These are phyloP conservation scores for Vigna nakashimae DNA, from an alignment of 306 rosid species.

Conservation along the genomic window DNA sequence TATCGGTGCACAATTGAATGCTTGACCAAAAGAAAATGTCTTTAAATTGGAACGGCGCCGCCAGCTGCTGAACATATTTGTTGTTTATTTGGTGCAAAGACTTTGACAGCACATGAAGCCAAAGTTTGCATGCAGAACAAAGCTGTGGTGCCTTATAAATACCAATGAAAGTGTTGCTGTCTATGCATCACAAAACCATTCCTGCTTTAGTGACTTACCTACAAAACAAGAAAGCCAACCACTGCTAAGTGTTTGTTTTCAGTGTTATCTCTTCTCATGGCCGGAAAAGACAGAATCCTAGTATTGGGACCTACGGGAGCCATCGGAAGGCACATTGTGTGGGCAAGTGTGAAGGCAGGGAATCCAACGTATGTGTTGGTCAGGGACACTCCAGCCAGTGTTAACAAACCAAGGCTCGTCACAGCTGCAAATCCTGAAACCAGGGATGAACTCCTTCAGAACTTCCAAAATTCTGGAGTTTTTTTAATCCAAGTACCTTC, in stretches of 20 bases:
- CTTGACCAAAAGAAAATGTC: no score
- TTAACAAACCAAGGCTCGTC: not conserved
- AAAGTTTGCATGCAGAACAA: no score
- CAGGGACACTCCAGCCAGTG: conserved; percentile 31
- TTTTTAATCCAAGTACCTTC: conserved; percentile 37
- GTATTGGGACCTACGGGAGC: conserved; percentile 50
- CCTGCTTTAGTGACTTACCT: not conserved
- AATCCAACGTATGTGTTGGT: conserved; percentile 53
- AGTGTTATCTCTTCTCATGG: conserved; percentile 37
- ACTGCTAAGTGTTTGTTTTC: not conserved
- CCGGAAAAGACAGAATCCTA: conserved; percentile 46
- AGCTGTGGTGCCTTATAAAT: no score
- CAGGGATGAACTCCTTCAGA: conserved; percentile 45
- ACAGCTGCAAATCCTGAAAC: conserved; percentile 50
- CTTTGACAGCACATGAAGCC: no score
- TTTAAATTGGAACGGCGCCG: no score
- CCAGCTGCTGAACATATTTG: no score
- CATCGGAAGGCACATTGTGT: conserved; percentile 48
- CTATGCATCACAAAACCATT: not conserved
- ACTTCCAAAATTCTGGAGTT: conserved; percentile 15
- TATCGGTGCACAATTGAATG: no score
- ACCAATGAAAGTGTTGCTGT: no score
- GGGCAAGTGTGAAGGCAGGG: conserved; percentile 52
- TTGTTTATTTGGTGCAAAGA: no score
- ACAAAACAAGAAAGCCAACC: not conserved